These are phyloP conservation scores for Penicillium canescens DNA, from an alignment of 495 filamentous ascomycete species.

Conservation along the genomic window DNA sequence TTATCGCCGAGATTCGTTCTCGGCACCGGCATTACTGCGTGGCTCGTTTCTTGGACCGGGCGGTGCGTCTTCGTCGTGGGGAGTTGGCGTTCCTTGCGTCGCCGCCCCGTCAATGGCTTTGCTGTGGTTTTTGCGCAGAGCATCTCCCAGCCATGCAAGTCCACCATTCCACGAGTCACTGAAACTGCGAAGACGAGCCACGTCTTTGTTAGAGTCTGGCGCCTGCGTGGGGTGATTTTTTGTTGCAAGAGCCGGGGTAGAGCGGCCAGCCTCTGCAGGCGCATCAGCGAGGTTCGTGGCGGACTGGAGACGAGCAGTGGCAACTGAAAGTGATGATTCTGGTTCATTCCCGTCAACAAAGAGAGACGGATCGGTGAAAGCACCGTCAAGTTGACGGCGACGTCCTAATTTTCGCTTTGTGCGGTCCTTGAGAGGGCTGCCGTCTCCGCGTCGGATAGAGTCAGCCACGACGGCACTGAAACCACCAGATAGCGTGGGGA, in stretches of 20 bases:
- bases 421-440: conserved; percentile 39
- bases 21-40: background rate
- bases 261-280: conserved; percentile 24
- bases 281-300: conserved; percentile 23
- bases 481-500: conserved; percentile 51
- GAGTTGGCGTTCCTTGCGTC: conserved; percentile 15
- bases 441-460: conserved; percentile 54
- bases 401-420: conserved; percentile 21
- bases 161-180: conserved; percentile 47
- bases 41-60: background rate
- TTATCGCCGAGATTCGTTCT: conserved; percentile 14
- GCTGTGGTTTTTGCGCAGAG: conserved; percentile 15
- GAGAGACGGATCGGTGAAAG: conserved; percentile 22
- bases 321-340: conserved; percentile 22
- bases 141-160: conserved; percentile 45
- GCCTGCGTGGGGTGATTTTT: conserved; percentile 10
- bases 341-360: conserved; percentile 11
- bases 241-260: conserved; percentile 26
- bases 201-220: conserved; percentile 19
- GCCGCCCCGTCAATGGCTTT: conserved; percentile 15
- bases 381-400: conserved; percentile 32
- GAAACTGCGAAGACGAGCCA: conserved; percentile 39
- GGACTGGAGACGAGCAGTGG: conserved; percentile 33
- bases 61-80: conserved; percentile 3
- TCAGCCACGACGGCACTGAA: conserved; percentile 65